phyloP scores from a whole-genome alignment of 208 protist species.

The Crithidia brevicula region DNA sequence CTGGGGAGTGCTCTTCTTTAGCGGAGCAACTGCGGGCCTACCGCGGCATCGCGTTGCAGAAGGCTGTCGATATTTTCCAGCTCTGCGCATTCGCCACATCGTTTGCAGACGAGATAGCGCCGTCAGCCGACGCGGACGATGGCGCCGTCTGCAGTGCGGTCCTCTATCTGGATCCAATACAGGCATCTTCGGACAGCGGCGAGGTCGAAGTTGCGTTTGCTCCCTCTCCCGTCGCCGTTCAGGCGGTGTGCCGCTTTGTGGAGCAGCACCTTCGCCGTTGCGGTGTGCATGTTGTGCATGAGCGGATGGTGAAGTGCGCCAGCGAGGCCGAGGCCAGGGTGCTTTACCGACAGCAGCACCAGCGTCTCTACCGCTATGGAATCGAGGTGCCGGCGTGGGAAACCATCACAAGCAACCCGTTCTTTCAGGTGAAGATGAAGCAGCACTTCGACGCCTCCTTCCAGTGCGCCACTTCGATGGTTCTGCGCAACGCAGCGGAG shows the following conservation, averaged over 20 bases:
- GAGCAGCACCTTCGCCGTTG: constrained; percentile 25
- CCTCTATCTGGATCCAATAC: constrained; percentile 29
- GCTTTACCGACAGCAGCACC: constrained; percentile 41
- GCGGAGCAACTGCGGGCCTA: constrained; percentile 18
- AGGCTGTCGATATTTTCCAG: constrained; percentile 16
- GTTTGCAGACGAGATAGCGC: neutral
- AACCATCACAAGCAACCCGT: constrained; percentile 15
- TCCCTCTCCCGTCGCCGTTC: neutral
- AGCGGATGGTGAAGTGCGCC: constrained; percentile 21
- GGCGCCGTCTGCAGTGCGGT: neutral
- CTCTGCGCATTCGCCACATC: constrained; percentile 13
- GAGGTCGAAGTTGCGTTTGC: neutral
- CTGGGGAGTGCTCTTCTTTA: neutral
- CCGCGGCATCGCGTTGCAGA: constrained; percentile 15
- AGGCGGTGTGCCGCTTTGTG: constrained; percentile 15
- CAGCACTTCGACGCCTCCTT: constrained; percentile 29
- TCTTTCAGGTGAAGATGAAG: constrained; percentile 20
- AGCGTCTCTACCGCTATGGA: constrained; percentile 57
- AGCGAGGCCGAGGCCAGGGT: constrained; percentile 29
- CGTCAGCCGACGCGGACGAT: neutral
- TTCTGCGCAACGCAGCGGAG: constrained; percentile 31
- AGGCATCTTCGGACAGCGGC: neutral
- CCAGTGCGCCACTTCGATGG: constrained; percentile 11
- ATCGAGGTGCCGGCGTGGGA: constrained; percentile 39
- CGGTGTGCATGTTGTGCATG: constrained; percentile 28